Conservation (phyloP, 2,329 filamentous ascomycete genomes). For the Pestalotiopsis sp. region DNA sequence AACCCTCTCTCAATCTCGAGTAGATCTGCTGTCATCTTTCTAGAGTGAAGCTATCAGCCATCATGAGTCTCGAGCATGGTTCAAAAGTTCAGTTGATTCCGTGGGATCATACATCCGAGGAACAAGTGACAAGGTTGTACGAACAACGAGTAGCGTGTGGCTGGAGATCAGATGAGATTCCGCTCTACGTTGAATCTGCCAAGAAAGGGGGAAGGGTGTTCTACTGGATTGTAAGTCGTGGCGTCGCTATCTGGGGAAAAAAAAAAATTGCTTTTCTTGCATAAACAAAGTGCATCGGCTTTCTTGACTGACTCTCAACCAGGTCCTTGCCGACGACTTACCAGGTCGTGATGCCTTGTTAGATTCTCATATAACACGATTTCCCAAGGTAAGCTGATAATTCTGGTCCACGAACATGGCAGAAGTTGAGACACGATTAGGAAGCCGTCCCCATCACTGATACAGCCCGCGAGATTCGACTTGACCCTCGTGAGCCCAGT, state of each 20-base stretch:
- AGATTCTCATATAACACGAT: conserved; percentile 31
- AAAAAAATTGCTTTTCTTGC: background rate
- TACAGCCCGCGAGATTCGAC: conserved; percentile 33
- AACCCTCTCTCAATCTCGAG: background rate
- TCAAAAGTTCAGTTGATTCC: conserved; percentile 37
- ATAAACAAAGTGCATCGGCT: background rate
- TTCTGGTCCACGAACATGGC: too few species aligned
- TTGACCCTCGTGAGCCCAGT: conserved; percentile 32
- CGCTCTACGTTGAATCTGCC: conserved; percentile 36
- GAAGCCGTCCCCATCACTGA: conserved; percentile 38
- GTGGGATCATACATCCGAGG: conserved; percentile 43
- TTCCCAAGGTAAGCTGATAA: conserved; percentile 35
- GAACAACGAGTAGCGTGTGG: conserved; percentile 49
- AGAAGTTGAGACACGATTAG: conserved; percentile 19
- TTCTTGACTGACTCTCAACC: conserved; percentile 5
- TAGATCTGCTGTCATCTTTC: background rate
- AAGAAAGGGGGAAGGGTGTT: conserved; percentile 38
- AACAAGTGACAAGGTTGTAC: conserved; percentile 43
- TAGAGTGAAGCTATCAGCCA: background rate
- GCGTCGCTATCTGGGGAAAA: accelerated
- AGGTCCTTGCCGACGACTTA: conserved; percentile 34
- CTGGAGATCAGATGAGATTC: conserved; percentile 43
- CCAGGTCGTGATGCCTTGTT: conserved; percentile 32
- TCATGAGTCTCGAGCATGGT: background rate
- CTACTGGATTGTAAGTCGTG: conserved; percentile 43